These are phyloP conservation scores for Pythium plurisporium DNA, from an alignment of 352 stramenopile genomes.

Conservation along the genomic window DNA sequence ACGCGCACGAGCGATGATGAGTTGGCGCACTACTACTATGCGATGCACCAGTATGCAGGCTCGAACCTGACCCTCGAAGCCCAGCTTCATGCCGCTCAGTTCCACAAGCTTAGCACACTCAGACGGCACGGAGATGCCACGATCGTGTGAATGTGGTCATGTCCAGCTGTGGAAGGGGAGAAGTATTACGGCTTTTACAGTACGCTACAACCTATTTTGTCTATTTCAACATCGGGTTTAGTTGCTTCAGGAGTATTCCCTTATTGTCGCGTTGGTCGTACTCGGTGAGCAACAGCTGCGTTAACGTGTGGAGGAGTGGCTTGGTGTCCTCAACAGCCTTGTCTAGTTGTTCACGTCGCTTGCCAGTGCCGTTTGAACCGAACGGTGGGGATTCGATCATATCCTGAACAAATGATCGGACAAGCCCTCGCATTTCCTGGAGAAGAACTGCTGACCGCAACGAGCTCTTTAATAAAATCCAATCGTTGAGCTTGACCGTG, in stretches of 20 bases:
- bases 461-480: constrained; percentile 57
- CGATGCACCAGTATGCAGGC: constrained; percentile 12
- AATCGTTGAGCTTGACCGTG: constrained; percentile 63
- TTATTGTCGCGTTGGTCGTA: constrained; percentile 47
- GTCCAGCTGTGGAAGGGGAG: no score
- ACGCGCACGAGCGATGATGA: constrained; percentile 24
- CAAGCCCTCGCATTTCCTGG: constrained; percentile 34
- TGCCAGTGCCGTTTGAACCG: no score
- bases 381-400: constrained; percentile 32
- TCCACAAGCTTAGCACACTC: constrained; percentile 28
- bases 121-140: constrained; percentile 33
- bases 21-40: constrained; percentile 12
- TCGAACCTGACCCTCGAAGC: constrained; percentile 35
- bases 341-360: background rate
- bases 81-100: constrained; percentile 35
- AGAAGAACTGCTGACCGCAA: constrained; percentile 51
- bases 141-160: constrained; percentile 32
- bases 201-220: no score
- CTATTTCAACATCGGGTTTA: constrained; percentile 20
- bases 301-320: constrained; percentile 29
- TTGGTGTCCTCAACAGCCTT: background rate
- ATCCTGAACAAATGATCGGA: constrained; percentile 29
- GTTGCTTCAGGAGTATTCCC: constrained; percentile 37
- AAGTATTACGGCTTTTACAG: no score
- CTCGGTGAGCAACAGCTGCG: constrained; percentile 38